phyloP scores from a whole-genome alignment of 176 grass and related monocot species.

The Ananas comosus region DNA sequence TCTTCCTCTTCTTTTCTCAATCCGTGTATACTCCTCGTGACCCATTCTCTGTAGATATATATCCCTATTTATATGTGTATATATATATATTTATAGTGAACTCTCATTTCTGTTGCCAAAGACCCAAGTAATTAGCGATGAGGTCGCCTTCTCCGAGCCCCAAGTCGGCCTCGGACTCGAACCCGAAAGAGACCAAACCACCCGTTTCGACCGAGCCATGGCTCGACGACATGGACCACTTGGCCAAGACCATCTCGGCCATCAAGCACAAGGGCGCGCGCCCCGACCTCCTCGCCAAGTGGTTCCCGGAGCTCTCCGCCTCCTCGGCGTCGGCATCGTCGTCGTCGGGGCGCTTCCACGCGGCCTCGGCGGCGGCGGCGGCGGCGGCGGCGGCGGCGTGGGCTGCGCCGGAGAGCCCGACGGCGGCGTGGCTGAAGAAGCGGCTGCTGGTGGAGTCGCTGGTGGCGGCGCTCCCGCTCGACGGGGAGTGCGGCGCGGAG shows the following conservation, averaged over 20 bases:
- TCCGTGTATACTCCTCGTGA: too few relatives aligned
- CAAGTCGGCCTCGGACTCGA: constrained; percentile 25
- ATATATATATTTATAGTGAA: not conserved
- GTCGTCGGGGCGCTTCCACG: constrained; percentile 30
- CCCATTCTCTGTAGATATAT: not conserved
- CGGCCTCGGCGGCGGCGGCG: not conserved
- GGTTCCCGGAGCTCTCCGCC: constrained; percentile 73
- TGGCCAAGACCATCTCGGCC: constrained; percentile 60
- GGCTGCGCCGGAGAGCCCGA: constrained; percentile 60
- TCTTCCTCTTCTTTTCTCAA: too few relatives aligned
- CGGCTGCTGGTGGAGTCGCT: constrained; percentile 81
- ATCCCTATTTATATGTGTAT: not conserved
- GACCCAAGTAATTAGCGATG: constrained; percentile 19
- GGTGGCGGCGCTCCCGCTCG: constrained; percentile 56
- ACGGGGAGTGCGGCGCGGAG: constrained; percentile 15
- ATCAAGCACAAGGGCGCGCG: constrained; percentile 51
- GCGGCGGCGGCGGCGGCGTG: not conserved
- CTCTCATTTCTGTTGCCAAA: not conserved
- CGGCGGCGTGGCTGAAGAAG: constrained; percentile 73
- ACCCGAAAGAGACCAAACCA: constrained; percentile 20
- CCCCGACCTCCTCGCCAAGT: constrained; percentile 65
- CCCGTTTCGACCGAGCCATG: constrained; percentile 38
- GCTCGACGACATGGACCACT: constrained; percentile 66
- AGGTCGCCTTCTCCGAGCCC: constrained; percentile 42
- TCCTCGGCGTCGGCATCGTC: constrained; percentile 34